These are phyloP conservation scores for Gastrolobium bilobum DNA, from an alignment of 306 rosid species.

Conservation along the genomic window DNA sequence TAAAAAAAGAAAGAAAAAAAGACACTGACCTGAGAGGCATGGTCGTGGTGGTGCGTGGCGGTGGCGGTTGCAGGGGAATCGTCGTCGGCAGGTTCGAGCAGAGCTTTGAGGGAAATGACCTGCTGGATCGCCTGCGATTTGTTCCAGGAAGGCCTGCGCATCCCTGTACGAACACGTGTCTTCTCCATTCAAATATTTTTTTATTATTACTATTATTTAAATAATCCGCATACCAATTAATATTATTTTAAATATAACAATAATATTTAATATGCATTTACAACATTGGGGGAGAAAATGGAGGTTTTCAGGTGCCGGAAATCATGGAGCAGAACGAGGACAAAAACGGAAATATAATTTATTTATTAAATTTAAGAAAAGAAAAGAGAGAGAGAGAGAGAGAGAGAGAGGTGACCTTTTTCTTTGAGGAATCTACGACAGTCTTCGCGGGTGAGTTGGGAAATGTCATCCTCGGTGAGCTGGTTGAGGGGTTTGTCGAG, in stretches of 20 bases:
- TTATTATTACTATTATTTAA: conserved; percentile 20
- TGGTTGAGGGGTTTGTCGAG: conserved; percentile 92
- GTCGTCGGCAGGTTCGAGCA: conserved; percentile 79
- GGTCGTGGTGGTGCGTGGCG: conserved; percentile 37
- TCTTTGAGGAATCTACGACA: conserved; percentile 96
- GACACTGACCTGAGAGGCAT: conserved; percentile 26
- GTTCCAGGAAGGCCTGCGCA: conserved; percentile 99
- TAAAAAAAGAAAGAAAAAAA: not conserved
- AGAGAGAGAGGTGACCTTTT: conserved; percentile 66
- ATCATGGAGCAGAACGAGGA: conserved; percentile 56
- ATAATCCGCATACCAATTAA: too few relatives aligned
- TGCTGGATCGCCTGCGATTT: conserved; percentile 99
- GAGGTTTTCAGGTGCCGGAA: conserved; percentile 62
- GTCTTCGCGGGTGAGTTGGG: conserved; percentile 98
- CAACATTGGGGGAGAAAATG: conserved; percentile 39
- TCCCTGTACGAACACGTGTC: conserved; percentile 97
- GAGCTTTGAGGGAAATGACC: conserved; percentile 95
- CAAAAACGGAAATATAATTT: conserved; percentile 37
- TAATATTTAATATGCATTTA: not conserved
- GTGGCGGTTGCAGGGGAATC: conserved; percentile 64
- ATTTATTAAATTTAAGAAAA: not conserved
- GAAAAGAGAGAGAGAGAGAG: not conserved
- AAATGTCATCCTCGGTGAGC: conserved; percentile 98
- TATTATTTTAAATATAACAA: too few relatives aligned
- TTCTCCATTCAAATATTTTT: conserved; percentile 13